Conservation (phyloP, 2,329 filamentous ascomycete genomes). For the Fusarium decemcellulare region DNA sequence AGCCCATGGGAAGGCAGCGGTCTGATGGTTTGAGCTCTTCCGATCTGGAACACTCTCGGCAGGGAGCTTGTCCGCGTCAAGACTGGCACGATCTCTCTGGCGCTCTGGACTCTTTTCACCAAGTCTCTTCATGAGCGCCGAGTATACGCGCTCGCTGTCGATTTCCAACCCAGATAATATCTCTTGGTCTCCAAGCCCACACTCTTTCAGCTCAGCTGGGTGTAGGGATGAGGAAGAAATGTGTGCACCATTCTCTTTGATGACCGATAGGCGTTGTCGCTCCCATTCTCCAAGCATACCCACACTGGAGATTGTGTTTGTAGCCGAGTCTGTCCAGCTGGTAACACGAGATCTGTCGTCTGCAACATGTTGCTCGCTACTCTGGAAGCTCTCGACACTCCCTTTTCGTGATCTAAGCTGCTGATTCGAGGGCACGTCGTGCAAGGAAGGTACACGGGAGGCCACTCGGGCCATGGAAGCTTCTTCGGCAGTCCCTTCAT, state of each 20-base stretch:
- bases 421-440: constrained; percentile 61
- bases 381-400: constrained; percentile 66
- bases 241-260: constrained; percentile 67
- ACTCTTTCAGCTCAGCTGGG: constrained; percentile 29
- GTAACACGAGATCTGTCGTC: constrained; percentile 77
- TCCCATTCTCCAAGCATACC: constrained; percentile 60
- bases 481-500: constrained; percentile 55
- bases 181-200: constrained; percentile 42
- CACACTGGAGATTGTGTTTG: constrained; percentile 66
- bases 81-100: neutral
- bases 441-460: constrained; percentile 65
- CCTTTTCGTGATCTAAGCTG: constrained; percentile 67
- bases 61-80: constrained; percentile 1
- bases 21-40: neutral
- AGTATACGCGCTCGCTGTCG: constrained; percentile 73
- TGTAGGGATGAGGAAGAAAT: constrained; percentile 56
- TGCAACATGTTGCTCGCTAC: constrained; percentile 54
- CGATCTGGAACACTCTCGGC: constrained; percentile 5
- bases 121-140: constrained; percentile 72
- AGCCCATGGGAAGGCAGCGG: constrained; percentile 33
- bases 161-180: constrained; percentile 51
- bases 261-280: constrained; percentile 73
- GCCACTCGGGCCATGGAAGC: constrained; percentile 63
- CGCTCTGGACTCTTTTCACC: constrained; percentile 52
- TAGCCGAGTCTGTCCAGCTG: constrained; percentile 78